Percentiles rank a stretch among this genome's conserved stretches.
Evolutionary conservation across 495 filamentous ascomycete genomes (phyloP).

Genomic region (Oidiodendron maius): DNA sequence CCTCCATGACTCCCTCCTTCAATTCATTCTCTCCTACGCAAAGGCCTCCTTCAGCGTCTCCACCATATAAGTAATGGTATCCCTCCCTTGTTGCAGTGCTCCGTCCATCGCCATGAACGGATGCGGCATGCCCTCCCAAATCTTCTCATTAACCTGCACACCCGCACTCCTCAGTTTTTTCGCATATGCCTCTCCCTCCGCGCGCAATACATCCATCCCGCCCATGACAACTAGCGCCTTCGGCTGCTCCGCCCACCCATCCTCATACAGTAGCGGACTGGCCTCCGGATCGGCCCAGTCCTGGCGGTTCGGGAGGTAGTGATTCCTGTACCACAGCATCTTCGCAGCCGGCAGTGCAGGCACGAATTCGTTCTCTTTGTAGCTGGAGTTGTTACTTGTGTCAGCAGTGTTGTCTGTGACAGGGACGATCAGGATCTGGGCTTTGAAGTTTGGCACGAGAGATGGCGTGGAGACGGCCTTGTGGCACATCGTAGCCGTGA

Average conservation of each 20-base stretch:
- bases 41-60: slow-evolving; percentile 37
- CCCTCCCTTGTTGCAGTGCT: slow-evolving; percentile 43
- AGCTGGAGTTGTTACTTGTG: slow-evolving; percentile 37
- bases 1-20: background rate
- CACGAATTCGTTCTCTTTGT: slow-evolving; percentile 41
- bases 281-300: slow-evolving; percentile 46
- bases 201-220: slow-evolving; percentile 48
- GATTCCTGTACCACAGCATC: slow-evolving; percentile 54
- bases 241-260: slow-evolving; percentile 39
- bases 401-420: slow-evolving; percentile 53
- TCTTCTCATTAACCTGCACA: slow-evolving; percentile 41
- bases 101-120: slow-evolving; percentile 59
- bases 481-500: slow-evolving; percentile 49
- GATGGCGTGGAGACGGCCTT: slow-evolving; percentile 37
- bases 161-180: slow-evolving; percentile 41
- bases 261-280: slow-evolving; percentile 45
- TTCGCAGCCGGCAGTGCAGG: slow-evolving; percentile 46
- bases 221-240: slow-evolving; percentile 48
- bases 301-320: slow-evolving; percentile 44
- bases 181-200: slow-evolving; percentile 47
- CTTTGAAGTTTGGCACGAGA: slow-evolving; percentile 29
- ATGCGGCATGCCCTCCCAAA: slow-evolving; percentile 57
- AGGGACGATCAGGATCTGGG: slow-evolving; percentile 51
- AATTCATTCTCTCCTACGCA: slow-evolving; percentile 11
- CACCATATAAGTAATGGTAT: slow-evolving; percentile 49